Conservation (phyloP, 2,329 filamentous ascomycete genomes). For the Calonectria montana region DNA sequence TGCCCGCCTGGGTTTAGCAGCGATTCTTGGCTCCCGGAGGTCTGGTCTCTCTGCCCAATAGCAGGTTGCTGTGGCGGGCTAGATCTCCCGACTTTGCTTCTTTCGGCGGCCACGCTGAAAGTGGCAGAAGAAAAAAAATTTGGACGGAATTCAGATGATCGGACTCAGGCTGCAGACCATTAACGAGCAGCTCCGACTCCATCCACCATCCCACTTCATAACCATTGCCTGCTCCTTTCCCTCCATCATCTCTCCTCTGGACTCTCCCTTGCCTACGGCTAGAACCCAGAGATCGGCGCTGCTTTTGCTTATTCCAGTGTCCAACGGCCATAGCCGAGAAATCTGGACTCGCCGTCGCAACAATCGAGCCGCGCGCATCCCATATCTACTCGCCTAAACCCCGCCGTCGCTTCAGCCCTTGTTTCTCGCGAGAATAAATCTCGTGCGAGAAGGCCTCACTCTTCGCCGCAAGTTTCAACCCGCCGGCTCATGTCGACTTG, state of each 20-base stretch:
- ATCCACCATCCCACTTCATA: constrained; percentile 3
- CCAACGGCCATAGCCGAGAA: constrained; percentile 25
- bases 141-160: constrained; percentile 32
- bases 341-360: constrained; percentile 10
- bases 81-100: constrained; percentile 28
- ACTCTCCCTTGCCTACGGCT: background rate
- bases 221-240: constrained; percentile 1
- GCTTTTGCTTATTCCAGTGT: constrained; percentile 26
- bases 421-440: background rate
- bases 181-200: constrained; percentile 8
- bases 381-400: constrained; percentile 7
- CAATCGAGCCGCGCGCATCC: background rate
- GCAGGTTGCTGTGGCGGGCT: background rate
- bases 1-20: constrained; percentile 20
- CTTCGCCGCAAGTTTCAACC: background rate
- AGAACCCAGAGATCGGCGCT: constrained; percentile 28
- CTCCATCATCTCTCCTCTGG: constrained; percentile 1
- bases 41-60: constrained; percentile 19
- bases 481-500: constrained; percentile 34
- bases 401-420: background rate
- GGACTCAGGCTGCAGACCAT: constrained; percentile 10
- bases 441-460: background rate
- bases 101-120: constrained; percentile 22
- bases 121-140: constrained; percentile 27
- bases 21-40: constrained; percentile 35